phyloP scores from a whole-genome alignment of 2,329 filamentous ascomycete species.

The Curvularia hawaiiensis region DNA sequence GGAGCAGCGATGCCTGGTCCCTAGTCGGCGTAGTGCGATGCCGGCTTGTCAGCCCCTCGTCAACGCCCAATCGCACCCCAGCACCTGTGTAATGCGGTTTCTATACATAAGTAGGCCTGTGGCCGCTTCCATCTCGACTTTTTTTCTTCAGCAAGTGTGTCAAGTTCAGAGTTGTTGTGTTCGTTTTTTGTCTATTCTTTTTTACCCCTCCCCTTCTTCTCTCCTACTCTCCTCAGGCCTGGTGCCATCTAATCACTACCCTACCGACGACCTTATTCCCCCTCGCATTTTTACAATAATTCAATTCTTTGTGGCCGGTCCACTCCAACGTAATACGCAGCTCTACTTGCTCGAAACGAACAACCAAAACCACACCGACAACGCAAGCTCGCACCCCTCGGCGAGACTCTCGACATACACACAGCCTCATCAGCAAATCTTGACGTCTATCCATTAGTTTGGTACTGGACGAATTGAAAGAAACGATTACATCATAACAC shows the following conservation, averaged over 20 bases:
- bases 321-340: conserved; percentile 51
- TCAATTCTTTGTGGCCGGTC: conserved; percentile 51
- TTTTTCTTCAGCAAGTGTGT: conserved; percentile 58
- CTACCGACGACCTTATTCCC: conserved; percentile 27
- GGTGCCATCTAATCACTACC: conserved; percentile 49
- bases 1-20: conserved; percentile 32
- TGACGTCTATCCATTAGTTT: conserved; percentile 47
- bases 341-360: conserved; percentile 56
- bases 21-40: conserved; percentile 33
- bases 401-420: conserved; percentile 27
- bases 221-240: conserved; percentile 52
- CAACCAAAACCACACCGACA: conserved; percentile 25
- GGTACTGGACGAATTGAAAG: conserved; percentile 39
- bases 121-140: conserved; percentile 39
- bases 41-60: conserved; percentile 29
- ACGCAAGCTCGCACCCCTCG: conserved; percentile 40
- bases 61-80: conserved; percentile 26
- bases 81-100: conserved; percentile 32
- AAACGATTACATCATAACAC: conserved; percentile 34
- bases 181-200: conserved; percentile 51
- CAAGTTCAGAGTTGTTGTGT: conserved; percentile 56
- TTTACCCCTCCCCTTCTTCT: conserved; percentile 45
- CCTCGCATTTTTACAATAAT: conserved; percentile 40
- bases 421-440: conserved; percentile 45
- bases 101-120: conserved; percentile 42